Evolutionary conservation across 139 green algal species (phyloP).

Genomic region (Medakamo hakoo): DNA sequence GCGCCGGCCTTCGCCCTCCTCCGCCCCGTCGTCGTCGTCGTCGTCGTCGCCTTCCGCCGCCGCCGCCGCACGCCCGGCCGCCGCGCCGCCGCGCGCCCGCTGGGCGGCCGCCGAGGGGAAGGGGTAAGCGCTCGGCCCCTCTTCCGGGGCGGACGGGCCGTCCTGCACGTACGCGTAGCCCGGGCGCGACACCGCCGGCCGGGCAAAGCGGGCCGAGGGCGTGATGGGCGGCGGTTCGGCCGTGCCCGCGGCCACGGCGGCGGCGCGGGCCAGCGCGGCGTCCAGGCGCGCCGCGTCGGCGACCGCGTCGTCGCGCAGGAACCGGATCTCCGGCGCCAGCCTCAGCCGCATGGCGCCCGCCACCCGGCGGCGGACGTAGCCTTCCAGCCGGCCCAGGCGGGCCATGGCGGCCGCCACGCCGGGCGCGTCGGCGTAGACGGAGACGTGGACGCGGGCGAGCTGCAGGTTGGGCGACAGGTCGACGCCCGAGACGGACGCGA

Average conservation of each 20-base stretch:
- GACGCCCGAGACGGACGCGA: constrained; percentile 70
- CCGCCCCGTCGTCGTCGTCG: background rate
- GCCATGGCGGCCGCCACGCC: constrained; percentile 53
- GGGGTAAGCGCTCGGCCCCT: too few species aligned
- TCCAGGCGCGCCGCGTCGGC: constrained; percentile 44
- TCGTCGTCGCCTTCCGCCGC: too few species aligned
- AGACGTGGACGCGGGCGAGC: constrained; percentile 64
- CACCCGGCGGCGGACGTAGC: constrained; percentile 17
- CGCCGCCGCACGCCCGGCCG: too few species aligned
- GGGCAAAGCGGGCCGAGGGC: too few species aligned
- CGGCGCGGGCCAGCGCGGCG: constrained; percentile 2
- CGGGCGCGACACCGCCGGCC: background rate
- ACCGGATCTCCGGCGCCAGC: constrained; percentile 72
- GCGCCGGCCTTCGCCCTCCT: too few species aligned
- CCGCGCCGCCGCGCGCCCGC: too few species aligned
- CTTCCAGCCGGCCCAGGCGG: constrained; percentile 48
- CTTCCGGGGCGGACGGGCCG: too few species aligned
- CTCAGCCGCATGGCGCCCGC: constrained; percentile 33
- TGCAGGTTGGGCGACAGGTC: constrained; percentile 74
- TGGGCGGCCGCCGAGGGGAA: too few species aligned
- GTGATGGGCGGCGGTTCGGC: constrained; percentile 23
- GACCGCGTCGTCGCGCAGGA: constrained; percentile 68
- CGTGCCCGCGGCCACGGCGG: constrained; percentile 12
- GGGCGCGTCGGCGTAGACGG: constrained; percentile 37
- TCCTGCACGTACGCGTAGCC: background rate